Base-by-base conservation (phyloP, 208 protist genomes). In the Vickermania spadyakhi region DNA sequence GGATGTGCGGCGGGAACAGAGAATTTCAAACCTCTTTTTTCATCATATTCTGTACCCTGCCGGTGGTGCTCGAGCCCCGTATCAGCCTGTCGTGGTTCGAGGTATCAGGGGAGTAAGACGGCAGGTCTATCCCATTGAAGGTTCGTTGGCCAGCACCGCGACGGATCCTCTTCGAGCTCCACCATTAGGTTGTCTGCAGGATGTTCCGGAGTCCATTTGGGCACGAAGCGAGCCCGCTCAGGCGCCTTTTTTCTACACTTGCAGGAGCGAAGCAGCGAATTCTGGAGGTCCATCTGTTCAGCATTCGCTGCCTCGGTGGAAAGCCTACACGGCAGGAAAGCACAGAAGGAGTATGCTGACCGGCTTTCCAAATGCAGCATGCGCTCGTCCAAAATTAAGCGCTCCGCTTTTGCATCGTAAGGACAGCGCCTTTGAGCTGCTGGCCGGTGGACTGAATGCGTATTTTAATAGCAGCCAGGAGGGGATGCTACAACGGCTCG, bases 41-140 rank as follows among this genome's bases (percentile, higher is more conserved):
- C 86, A 93, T 59, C 86, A 93, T 56, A 56, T 81, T 5, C 68
- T 93, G 22, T 93, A 90, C 64, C 81, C 81, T 0, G 80, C 81
- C 1, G 78, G 79, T 14, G 81, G 81, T 5, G 73, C 82, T 26
- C 79, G 82, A 2, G 41, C 73, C 51, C 82, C 82, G 22, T 86
- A 83, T 52, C 86, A 86, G 62, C 70, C 77, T 5, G 72, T 93
- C 18, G 70, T 93, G 2, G 75, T 89, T 27, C 79, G 86, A 5
- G 68, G 70, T 13, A 82, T 71, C 1, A 75, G 86, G 5, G 63
- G 77, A 1, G 22, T 59, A n/a, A 7, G 36, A 7, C 36, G 36
- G 11, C 36, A 45, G 36, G 36, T 45, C 11, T 45, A 45, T 18
- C 36, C 36, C 36, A 18, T 45, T n/a, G 11, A 18, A 18, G 7